Evolutionary conservation across 768 basidiomycete genomes (phyloP).

Genomic region (Steccherinum ochraceum): DNA sequence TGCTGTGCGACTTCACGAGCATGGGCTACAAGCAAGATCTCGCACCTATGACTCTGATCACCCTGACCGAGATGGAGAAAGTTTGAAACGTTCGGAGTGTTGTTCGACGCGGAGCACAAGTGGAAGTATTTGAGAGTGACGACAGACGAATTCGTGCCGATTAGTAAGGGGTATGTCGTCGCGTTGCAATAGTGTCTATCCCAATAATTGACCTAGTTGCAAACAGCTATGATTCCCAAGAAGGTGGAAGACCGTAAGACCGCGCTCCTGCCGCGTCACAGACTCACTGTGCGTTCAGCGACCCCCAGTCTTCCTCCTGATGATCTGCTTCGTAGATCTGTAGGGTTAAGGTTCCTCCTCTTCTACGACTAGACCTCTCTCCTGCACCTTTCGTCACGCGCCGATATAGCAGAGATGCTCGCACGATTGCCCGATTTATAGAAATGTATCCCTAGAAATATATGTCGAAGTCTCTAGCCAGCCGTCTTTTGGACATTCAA

Average conservation of each 20-base stretch:
- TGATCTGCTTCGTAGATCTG: conserved; percentile 47
- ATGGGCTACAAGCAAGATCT: conserved; percentile 34
- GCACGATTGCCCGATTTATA: too few relatives aligned
- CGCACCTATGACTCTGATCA: conserved; percentile 30
- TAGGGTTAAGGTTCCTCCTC: conserved; percentile 55
- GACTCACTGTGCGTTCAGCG: conserved; percentile 57
- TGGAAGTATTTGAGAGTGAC: conserved; percentile 42
- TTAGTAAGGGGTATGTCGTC: conserved; percentile 37
- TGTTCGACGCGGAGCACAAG: conserved; percentile 30
- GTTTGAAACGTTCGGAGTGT: conserved; percentile 37
- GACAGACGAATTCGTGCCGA: conserved; percentile 39
- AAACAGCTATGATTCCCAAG: conserved; percentile 28
- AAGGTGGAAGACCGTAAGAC: conserved; percentile 42
- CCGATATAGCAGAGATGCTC: too few relatives aligned
- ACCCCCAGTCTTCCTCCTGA: conserved; percentile 45
- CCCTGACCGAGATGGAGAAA: conserved; percentile 38
- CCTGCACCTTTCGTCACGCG: too few relatives aligned
- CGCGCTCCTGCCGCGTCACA: conserved; percentile 53
- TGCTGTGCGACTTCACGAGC: conserved; percentile 40
- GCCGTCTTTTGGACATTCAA: too few relatives aligned
- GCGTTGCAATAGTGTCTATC: background rate
- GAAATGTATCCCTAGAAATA: too few relatives aligned
- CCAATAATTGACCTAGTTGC: conserved; percentile 1
- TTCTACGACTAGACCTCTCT: conserved; percentile 56
- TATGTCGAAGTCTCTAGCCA: too few relatives aligned